Evolutionary conservation across 2,329 filamentous ascomycete species (phyloP).

Genomic region (Penicillium sp.): DNA sequence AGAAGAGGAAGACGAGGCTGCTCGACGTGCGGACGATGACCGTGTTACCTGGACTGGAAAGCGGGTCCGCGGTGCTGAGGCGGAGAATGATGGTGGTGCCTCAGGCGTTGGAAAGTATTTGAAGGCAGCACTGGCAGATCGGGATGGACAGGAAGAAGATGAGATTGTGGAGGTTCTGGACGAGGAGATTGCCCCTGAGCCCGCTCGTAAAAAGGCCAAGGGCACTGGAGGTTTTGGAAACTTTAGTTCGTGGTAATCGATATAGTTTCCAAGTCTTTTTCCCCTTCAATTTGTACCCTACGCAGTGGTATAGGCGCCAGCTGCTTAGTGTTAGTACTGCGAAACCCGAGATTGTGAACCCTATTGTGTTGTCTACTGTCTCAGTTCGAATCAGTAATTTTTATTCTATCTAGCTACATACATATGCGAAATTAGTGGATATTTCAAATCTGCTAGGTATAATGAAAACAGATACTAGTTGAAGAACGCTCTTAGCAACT

Average conservation of each 20-base stretch:
- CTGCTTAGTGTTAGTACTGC: no score
- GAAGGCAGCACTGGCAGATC: slow-evolving; percentile 54
- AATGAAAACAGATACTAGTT: no score
- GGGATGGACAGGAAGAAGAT: slow-evolving; percentile 46
- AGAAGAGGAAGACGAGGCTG: slow-evolving; percentile 25
- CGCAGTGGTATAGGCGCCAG: no score
- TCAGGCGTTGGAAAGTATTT: slow-evolving; percentile 77
- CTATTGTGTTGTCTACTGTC: no score
- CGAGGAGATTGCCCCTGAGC: slow-evolving; percentile 64
- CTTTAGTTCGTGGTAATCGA: slow-evolving; percentile 79
- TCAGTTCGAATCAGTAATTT: no score
- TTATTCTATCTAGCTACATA: no score
- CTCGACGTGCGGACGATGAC: slow-evolving; percentile 67
- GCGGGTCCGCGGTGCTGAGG: slow-evolving; percentile 68
- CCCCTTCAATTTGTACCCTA: not conserved
- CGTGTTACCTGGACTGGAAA: slow-evolving; percentile 96
- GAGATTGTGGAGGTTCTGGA: slow-evolving; percentile 61
- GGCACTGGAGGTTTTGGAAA: slow-evolving; percentile 76
- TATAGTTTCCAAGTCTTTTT: not conserved
- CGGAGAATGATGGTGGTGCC: slow-evolving; percentile 43
- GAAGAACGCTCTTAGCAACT: no score
- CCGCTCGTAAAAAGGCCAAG: slow-evolving; percentile 76
- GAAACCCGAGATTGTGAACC: no score
- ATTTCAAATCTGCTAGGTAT: no score
- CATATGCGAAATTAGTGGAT: no score